Conservation (phyloP, 768 basidiomycete genomes). For the Collybiopsis luxurians region DNA sequence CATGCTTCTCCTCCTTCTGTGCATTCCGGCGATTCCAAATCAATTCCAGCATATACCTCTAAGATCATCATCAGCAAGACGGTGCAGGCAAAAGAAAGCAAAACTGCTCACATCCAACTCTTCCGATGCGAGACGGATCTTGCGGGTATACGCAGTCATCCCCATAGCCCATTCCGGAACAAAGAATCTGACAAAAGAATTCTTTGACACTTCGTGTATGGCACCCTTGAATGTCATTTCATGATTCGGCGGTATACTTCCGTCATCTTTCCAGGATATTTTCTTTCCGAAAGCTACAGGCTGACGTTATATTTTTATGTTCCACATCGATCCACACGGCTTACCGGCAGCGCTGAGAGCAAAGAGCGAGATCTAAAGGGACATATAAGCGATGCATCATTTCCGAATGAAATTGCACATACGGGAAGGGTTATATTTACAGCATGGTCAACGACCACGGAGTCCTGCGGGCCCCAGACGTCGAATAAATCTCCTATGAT, state of each 20-base stretch:
- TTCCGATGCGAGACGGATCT: constrained; percentile 33
- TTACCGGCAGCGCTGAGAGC: constrained; percentile 38
- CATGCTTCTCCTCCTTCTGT: constrained; percentile 37
- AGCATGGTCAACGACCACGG: constrained; percentile 41
- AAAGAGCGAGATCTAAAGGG: not conserved
- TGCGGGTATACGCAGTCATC: constrained; percentile 29
- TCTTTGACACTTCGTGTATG: constrained; percentile 38
- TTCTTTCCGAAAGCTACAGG: constrained; percentile 9
- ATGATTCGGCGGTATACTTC: constrained; percentile 37
- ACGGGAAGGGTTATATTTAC: constrained; percentile 56
- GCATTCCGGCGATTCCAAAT: constrained; percentile 38
- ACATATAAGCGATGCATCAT: not conserved
- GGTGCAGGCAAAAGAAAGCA: not conserved
- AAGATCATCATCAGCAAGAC: not conserved
- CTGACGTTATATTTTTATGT: not conserved
- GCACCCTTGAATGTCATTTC: constrained; percentile 47
- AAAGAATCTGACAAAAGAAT: constrained; percentile 33
- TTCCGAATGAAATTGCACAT: constrained; percentile 7
- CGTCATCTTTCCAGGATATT: constrained; percentile 4
- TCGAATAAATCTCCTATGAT: constrained; percentile 42
- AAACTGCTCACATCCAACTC: constrained; percentile 37
- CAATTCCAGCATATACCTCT: constrained; percentile 53
- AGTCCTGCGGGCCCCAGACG: constrained; percentile 43
- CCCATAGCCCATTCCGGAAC: constrained; percentile 39
- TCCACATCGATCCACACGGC: not conserved